phyloP scores from a whole-genome alignment of 2,329 filamentous ascomycete species.

The Ophiostoma sp. region DNA sequence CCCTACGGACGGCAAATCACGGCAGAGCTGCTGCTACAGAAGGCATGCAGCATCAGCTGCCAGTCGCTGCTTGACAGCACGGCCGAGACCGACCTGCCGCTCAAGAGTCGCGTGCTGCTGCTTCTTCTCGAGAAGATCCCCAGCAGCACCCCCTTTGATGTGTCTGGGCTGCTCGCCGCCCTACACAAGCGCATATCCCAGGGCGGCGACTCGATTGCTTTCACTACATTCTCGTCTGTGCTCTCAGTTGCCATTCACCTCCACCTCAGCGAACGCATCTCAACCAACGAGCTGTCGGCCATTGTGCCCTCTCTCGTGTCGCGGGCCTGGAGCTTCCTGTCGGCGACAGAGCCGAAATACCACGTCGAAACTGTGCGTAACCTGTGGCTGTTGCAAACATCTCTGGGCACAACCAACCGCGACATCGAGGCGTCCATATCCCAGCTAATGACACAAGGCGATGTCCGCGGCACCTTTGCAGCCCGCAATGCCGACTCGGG shows the following conservation, averaged over 20 bases:
- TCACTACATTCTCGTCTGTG: slow-evolving; percentile 54
- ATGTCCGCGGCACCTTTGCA: slow-evolving; percentile 44
- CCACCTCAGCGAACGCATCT: slow-evolving; percentile 49
- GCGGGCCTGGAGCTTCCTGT: slow-evolving; percentile 73
- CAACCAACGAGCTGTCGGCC: slow-evolving; percentile 49
- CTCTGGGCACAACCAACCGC: slow-evolving; percentile 60
- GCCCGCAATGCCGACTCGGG: slow-evolving; percentile 54
- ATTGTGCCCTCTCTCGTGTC: slow-evolving; percentile 64
- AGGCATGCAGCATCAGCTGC: slow-evolving; percentile 50
- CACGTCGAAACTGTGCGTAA: slow-evolving; percentile 87
- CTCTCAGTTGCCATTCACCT: slow-evolving; percentile 55
- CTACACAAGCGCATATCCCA: slow-evolving; percentile 46
- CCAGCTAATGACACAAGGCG: slow-evolving; percentile 58
- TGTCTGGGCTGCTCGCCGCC: slow-evolving; percentile 45
- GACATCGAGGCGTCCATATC: slow-evolving; percentile 76
- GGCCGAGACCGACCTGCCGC: slow-evolving; percentile 46
- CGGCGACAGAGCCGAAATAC: slow-evolving; percentile 79
- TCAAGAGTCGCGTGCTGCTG: slow-evolving; percentile 56
- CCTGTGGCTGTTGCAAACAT: slow-evolving; percentile 77
- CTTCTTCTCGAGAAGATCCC: slow-evolving; percentile 52
- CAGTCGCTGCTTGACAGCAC: slow-evolving; percentile 42
- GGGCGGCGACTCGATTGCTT: slow-evolving; percentile 38
- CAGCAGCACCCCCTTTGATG: slow-evolving; percentile 42
- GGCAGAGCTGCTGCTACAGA: slow-evolving; percentile 59
- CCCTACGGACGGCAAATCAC: slow-evolving; percentile 54